phyloP scores from a whole-genome alignment of 2,329 filamentous ascomycete genomes.

The Pseudocercospora vitis region DNA sequence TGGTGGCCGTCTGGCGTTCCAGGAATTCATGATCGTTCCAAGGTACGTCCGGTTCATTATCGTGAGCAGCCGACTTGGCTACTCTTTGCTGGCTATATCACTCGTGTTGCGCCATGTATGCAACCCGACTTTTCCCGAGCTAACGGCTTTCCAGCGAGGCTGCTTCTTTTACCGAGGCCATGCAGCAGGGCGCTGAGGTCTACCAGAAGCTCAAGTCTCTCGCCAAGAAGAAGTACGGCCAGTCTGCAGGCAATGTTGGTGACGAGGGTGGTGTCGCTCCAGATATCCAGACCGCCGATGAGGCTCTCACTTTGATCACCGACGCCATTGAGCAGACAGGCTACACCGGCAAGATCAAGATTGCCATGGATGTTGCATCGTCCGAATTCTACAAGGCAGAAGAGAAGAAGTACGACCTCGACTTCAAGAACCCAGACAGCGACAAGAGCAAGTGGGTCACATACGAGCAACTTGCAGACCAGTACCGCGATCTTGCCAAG shows the following conservation, averaged over 20 bases:
- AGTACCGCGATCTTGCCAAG: conserved; percentile 77
- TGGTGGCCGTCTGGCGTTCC: conserved; percentile 76
- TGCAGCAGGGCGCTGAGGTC: conserved; percentile 94
- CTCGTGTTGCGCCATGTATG: not conserved
- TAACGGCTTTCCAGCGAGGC: conserved; percentile 47
- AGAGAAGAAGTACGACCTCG: conserved; percentile 98
- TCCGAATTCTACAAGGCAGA: conserved; percentile 98
- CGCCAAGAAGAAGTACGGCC: conserved; percentile 99
- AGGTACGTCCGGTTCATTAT: conserved; percentile 37
- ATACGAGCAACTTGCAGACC: conserved; percentile 91
- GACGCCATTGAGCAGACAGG: conserved; percentile 92
- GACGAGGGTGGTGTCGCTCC: conserved; percentile 99
- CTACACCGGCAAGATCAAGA: conserved; percentile 94
- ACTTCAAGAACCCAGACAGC: conserved; percentile 99
- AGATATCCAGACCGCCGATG: conserved; percentile 94
- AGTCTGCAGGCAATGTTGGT: conserved; percentile 97
- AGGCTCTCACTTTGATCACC: conserved; percentile 94
- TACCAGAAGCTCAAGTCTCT: conserved; percentile 97
- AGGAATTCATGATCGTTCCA: conserved; percentile 58
- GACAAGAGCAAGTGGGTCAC: conserved; percentile 97
- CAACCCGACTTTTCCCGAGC: conserved; percentile 3
- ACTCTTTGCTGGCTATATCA: conserved; percentile 45
- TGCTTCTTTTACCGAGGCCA: conserved; percentile 88
- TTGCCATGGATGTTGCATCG: conserved; percentile 98
- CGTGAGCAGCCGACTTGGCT: conserved; percentile 37